Percentiles rank a stretch among this genome's conserved stretches.
phyloP scores from a whole-genome alignment of 768 basidiomycete species.

The Solioccasus polychromus region DNA sequence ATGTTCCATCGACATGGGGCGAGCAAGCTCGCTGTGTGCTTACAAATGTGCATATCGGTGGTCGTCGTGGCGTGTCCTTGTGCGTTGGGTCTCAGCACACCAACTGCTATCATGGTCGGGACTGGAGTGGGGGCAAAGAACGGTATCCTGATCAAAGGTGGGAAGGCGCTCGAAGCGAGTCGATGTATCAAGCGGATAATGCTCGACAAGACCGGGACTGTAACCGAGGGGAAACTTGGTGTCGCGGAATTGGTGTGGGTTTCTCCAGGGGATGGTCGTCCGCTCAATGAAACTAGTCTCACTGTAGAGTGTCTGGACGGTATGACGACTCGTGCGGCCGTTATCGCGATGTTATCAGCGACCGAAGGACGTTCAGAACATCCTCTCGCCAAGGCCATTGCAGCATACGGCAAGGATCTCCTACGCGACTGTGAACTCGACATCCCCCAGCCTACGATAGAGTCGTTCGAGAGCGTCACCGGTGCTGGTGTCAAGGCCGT shows the following conservation, averaged over 20 bases:
- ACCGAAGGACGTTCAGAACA: slow-evolving; percentile 94
- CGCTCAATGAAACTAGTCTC: slow-evolving; percentile 18
- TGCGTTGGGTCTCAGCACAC: slow-evolving; percentile 92
- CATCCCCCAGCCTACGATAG: slow-evolving; percentile 53
- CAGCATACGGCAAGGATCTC: slow-evolving; percentile 71
- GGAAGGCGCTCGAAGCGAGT: slow-evolving; percentile 90
- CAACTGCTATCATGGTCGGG: slow-evolving; percentile 99
- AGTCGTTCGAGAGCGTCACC: slow-evolving; percentile 82
- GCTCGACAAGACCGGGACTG: slow-evolving; percentile 96
- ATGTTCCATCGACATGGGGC: slow-evolving; percentile 87
- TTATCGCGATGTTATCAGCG: slow-evolving; percentile 80
- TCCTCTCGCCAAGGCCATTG: slow-evolving; percentile 92
- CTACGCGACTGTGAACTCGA: slow-evolving; percentile 40
- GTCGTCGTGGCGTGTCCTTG: slow-evolving; percentile 98
- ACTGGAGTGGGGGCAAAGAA: slow-evolving; percentile 96
- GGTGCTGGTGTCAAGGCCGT: slow-evolving; percentile 84
- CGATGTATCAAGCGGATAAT: slow-evolving; percentile 77
- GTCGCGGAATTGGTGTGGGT: slow-evolving; percentile 81
- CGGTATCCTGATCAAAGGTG: slow-evolving; percentile 98
- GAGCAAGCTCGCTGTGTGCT: slow-evolving; percentile 83
- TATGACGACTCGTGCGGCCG: slow-evolving; percentile 50
- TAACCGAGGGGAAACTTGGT: slow-evolving; percentile 90
- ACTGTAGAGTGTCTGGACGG: slow-evolving; percentile 53
- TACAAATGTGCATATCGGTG: slow-evolving; percentile 97
- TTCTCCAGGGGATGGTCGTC: slow-evolving; percentile 31